Base-by-base conservation (phyloP, 1,284 basidiomycete genomes). In the Leccinum fallax region DNA sequence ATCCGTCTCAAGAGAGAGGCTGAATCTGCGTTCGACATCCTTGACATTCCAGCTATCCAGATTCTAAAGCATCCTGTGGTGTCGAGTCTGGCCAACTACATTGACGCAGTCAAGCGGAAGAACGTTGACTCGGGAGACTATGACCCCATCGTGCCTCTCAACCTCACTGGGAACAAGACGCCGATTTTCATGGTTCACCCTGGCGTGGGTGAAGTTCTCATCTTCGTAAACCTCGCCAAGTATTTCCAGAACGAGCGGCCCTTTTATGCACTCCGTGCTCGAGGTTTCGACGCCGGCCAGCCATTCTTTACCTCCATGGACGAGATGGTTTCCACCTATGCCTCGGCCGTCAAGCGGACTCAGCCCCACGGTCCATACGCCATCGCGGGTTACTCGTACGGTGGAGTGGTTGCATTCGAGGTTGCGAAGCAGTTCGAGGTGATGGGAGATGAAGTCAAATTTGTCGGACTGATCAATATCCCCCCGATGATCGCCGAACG, bases 341-440 rank as follows among this genome's bases (percentile, higher is more conserved):
- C 43, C 11, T 48, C 19, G 5, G 43, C 75, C 7, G 74, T 81
- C 19, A 72, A 74, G 60, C 65, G 66, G 15, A 65, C 69, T 4
- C 76, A 77, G 54, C 77, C 80, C 5, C 64, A 59, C 1, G 81
- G 81, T 0, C 80, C 81, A 1, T 82, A 78, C 63, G 74, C 77
- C 46, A 65, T 82, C 24, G 80, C 77, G 0, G 81, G 81, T 4
- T 82, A 82, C 71, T 79, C 77, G 51, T 81, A 78, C 57, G 81
- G 81, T 54, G 81, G 80, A 34, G 77, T 77, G 49, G 76, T 79
- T 15, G 79, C 78, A 2, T 82, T 80, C 60, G 79, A 82, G 63
- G 73, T 82, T 15, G 75, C 73, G 5, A 79, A 80, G 63, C 65
- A 65, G 15, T 74, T 83, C 30, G 75, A 76, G 58, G 64, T 64